phyloP scores from a whole-genome alignment of 352 stramenopile species.

The Globisporangium paroecandrum region DNA sequence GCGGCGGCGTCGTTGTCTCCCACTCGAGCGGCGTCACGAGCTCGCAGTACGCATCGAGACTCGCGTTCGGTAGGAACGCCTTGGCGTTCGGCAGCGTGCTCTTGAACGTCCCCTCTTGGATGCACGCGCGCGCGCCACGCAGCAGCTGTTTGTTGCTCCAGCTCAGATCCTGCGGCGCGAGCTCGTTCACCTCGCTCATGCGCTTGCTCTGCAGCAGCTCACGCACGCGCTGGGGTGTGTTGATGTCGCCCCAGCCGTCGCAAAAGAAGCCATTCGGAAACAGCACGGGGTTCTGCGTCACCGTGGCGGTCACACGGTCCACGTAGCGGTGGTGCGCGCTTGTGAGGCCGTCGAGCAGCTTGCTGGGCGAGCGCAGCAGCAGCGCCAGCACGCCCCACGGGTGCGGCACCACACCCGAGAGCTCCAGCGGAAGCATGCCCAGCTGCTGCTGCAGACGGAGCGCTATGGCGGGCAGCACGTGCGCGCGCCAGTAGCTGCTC shows the following conservation, averaged over 20 bases:
- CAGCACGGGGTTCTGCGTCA: constrained; percentile 73
- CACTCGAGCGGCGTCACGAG: constrained; percentile 64
- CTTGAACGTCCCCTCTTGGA: constrained; percentile 51
- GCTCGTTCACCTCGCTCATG: constrained; percentile 51
- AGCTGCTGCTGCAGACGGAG: constrained; percentile 1
- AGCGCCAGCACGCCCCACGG: constrained; percentile 56
- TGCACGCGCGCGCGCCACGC: constrained; percentile 29
- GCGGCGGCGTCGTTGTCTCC: constrained; percentile 16
- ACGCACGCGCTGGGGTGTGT: constrained; percentile 48
- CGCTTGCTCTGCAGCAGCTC: constrained; percentile 58
- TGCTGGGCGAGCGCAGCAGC: constrained; percentile 55
- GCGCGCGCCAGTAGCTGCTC: constrained; percentile 7
- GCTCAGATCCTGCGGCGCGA: constrained; percentile 26
- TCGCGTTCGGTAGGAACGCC: constrained; percentile 49
- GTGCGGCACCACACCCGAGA: constrained; percentile 30
- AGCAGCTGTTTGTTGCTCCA: constrained; percentile 32
- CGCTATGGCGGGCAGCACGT: constrained; percentile 2
- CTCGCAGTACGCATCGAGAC: constrained; percentile 62
- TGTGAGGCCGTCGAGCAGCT: constrained; percentile 57
- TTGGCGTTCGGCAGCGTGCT: constrained; percentile 60
- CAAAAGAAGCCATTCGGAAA: constrained; percentile 80
- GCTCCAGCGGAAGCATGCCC: constrained; percentile 17
- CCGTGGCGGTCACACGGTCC: constrained; percentile 56
- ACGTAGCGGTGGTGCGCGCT: constrained; percentile 65
- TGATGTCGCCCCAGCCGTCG: constrained; percentile 75